Conservation (phyloP, 225 moss, liverwort and hornwort species). For the Antitrichia curtipendula region DNA sequence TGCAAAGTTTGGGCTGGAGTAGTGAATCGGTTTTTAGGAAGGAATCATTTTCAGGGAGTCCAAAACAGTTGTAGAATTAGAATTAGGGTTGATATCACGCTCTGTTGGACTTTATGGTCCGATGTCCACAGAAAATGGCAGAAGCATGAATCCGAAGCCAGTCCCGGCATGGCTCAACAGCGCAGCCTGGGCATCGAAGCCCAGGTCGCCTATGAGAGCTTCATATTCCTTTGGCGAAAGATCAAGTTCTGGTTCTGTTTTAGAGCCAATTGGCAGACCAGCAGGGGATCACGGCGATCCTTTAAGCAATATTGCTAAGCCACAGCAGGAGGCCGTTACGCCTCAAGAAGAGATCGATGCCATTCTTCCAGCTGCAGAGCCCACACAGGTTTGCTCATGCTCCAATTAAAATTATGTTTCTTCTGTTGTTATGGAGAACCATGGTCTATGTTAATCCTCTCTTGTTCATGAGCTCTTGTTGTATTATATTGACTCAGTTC, state of each 20-base stretch:
- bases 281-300: conserved; percentile 7
- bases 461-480: not conserved
- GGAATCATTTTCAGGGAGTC: not conserved
- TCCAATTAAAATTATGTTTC: not conserved
- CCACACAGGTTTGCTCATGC: conserved; percentile 2
- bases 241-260: conserved; percentile 6
- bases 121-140: conserved; percentile 45
- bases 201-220: conserved; percentile 34
- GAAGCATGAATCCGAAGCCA: conserved; percentile 34
- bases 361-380: not conserved
- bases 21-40: not conserved
- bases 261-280: conserved; percentile 8
- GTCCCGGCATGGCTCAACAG: conserved; percentile 51
- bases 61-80: not conserved
- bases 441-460: not conserved
- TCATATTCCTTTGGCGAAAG: conserved; percentile 39
- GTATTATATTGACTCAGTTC: not conserved
- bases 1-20: not conserved
- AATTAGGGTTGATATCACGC: conserved; percentile 16
- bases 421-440: not conserved
- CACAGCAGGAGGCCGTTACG: not conserved
- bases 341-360: conserved; percentile 16
- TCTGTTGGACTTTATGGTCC: conserved; percentile 8
- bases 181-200: conserved; percentile 38
- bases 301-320: not conserved